Percentiles rank a stretch among this genome's conserved stretches.
Conservation (phyloP, 139 green algal species). For the Astrephomene gubernaculifera region DNA sequence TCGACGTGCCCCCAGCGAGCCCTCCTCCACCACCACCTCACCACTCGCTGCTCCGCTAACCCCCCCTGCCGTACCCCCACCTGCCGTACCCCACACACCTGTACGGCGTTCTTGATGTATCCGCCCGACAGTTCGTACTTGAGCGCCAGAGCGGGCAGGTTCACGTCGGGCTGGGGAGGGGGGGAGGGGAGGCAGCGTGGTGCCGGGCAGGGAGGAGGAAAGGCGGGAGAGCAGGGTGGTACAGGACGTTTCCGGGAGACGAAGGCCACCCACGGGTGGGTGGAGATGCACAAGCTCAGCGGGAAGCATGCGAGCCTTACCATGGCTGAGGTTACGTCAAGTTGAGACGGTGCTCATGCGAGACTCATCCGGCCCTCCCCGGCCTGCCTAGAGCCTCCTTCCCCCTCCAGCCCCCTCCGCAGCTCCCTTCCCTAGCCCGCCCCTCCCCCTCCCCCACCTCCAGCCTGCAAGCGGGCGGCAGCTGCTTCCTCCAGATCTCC, state of each 20-base stretch:
- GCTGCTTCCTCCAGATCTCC: constrained; percentile 33
- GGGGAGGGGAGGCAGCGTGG: background rate
- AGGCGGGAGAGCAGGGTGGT: background rate
- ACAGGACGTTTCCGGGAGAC: background rate
- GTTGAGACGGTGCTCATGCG: too few species aligned
- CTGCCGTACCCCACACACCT: background rate
- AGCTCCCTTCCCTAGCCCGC: background rate
- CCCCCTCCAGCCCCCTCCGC: background rate
- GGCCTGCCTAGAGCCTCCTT: too few species aligned
- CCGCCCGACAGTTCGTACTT: constrained; percentile 34
- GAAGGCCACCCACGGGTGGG: background rate
- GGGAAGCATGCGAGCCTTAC: too few species aligned
- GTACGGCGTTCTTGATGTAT: constrained; percentile 27
- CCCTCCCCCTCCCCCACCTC: background rate
- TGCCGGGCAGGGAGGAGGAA: background rate
- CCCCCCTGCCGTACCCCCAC: background rate
- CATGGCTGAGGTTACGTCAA: too few species aligned
- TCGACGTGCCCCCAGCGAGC: too few species aligned
- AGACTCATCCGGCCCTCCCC: too few species aligned
- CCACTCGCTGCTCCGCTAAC: background rate
- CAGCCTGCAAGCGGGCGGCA: constrained; percentile 13
- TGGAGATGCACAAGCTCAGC: background rate
- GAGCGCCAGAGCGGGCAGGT: constrained; percentile 31
- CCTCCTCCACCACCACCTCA: background rate
- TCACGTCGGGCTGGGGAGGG: constrained; percentile 4